Evolutionary conservation across 257 asterid genomes (phyloP), one percentile per base, ranked within the genome.

Genomic region (Plantago elongata): DNA sequence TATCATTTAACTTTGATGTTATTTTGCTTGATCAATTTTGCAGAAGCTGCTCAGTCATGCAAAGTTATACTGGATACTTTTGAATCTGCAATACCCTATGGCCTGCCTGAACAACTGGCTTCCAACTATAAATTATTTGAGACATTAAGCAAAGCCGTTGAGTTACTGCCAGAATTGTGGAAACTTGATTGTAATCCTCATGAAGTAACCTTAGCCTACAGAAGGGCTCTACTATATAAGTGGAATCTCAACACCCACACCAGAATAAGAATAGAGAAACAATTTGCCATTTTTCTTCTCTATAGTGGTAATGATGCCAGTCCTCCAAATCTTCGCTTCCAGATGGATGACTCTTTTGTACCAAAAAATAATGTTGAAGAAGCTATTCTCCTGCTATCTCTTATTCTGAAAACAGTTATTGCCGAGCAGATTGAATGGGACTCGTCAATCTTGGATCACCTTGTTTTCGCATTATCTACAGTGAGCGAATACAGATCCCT

Each of bases 11-110:
- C 5, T 54, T 27, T 15, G 16, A 27, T 22, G 11, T 12, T 1
- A 11, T 54, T 54, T 15, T 54, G 40, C 18, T 54, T n/a, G 13
- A 18, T 18, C 42, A 15, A 29, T 67, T 67, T 62, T 62, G 76
- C 88, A 87, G 96, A 90, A 72, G 96, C 97, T 57, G 91, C 97
- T 59, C 83, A 87, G 65, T 80, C 97, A 48, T 90, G 97, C 69
- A 74, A 77, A 68, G 80, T 79, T 57, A 90, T 90, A 60, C 62
- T 85, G 70, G 95, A 90, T 63, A 84, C 95, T 11, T 83, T 87
- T 45, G 96, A 88, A 79, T 81, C 91, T 46, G 81, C 91, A 61
- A 67, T 75, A 11, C 96, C 94, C 9, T 82, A 82, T 13, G 97
- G 96, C 65, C 60, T 90, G 65, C 82, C 95, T 4, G 87, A 82